Evolutionary conservation across 768 basidiomycete species (phyloP), one percentile per base, ranked within the genome.

Genomic region (Neoboletus subvelutipes): DNA sequence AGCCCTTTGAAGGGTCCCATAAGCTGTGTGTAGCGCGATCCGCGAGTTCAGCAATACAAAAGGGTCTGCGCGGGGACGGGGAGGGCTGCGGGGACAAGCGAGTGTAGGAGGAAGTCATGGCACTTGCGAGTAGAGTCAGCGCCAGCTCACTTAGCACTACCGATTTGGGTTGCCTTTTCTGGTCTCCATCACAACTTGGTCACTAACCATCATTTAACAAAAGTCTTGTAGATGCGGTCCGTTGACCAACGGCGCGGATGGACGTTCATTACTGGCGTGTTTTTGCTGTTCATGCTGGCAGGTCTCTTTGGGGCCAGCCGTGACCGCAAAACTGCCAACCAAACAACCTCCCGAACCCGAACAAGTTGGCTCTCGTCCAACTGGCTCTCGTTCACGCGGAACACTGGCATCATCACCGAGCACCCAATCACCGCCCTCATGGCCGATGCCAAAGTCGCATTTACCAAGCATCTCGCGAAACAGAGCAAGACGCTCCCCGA

Each of bases 351-450:
- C 1, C 45, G 34, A 18, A 34, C 50, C 1, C 45, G 34, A 18
- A 34, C 53, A 11, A 59, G 8, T 37, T 69, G 63, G 69, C 37
- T 59, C 45, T 39, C 68, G 3, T 60, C 62, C 20, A 61, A 48
- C 15, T 67, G 71, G 54, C 46, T 71, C 36, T 56, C 63, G 31
- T 67, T 71, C 48, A 11, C 37, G 17, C 58, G 48, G 6, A 34
- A 11, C 29, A 28, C 47, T 24, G 57, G 22, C n/a, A 18, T 33
- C 8, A 45, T 59, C 49, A 51, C 59, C 1, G 69, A 74, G 17
- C 93, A 99, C 70, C 95, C 96, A 7, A 97, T 98, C 60, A 79
- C 92, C 1, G 78, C 75, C 37, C 83, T 98, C 62, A 90, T 98
- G 81, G 81, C 83, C 12, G 84, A 92, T 2, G 97, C 94, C 1